A percentile compares a stretch with the other conserved stretches of the same genome.
phyloP scores from a whole-genome alignment of 1,284 basidiomycete genomes.

The Tilletiopsis washingtonensis region DNA sequence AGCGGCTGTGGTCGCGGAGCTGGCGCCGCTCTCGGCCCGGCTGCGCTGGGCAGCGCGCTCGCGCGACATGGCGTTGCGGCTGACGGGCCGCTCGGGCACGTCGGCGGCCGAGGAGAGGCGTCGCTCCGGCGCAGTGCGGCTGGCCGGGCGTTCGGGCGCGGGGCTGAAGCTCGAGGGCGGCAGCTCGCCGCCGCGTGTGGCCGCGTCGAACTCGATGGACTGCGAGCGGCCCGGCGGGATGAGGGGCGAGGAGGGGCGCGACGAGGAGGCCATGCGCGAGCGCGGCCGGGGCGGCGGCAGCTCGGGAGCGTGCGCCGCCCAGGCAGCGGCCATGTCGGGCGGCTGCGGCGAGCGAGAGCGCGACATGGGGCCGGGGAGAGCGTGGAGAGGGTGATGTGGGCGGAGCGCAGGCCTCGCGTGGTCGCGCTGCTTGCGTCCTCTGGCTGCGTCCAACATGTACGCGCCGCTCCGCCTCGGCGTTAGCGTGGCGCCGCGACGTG shows the following conservation, averaged over 20 bases:
- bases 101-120: conserved; percentile 12
- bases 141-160: conserved; percentile 14
- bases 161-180: conserved; percentile 30
- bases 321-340: background rate
- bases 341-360: too few relatives aligned
- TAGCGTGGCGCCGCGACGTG: too few relatives aligned
- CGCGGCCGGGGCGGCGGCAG: background rate
- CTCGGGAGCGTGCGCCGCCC: background rate
- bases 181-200: conserved; percentile 23
- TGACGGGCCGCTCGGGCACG: conserved; percentile 15
- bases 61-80: conserved; percentile 12
- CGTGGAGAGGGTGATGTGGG: too few relatives aligned
- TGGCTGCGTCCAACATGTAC: too few relatives aligned
- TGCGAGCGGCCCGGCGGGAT: background rate
- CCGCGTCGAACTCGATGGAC: conserved; percentile 18
- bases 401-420: too few relatives aligned
- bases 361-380: too few relatives aligned
- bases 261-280: background rate
- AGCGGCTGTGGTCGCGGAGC: too few relatives aligned
- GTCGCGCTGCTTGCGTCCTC: too few relatives aligned
- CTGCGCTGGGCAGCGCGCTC: conserved; percentile 10
- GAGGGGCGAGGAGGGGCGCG: background rate
- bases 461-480: too few relatives aligned
- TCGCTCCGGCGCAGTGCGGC: conserved; percentile 5
- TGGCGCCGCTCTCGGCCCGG: too few relatives aligned